These are phyloP conservation scores for Sanghuangporus baumii DNA, from an alignment of 1,284 basidiomycete species.

Conservation along the genomic window DNA sequence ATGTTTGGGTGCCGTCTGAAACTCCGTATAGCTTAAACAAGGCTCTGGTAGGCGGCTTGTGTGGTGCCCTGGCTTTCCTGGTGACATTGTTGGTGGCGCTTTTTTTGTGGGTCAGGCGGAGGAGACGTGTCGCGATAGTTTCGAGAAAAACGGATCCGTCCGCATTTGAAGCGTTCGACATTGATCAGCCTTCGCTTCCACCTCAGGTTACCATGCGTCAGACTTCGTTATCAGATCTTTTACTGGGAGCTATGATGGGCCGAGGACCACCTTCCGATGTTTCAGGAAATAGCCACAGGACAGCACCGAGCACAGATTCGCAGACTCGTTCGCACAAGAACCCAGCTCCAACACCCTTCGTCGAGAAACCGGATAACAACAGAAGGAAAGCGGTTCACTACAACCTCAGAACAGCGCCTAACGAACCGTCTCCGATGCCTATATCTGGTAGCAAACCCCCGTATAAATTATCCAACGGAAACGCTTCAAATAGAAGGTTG, in stretches of 20 bases:
- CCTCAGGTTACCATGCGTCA: neutral
- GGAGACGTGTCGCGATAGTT: neutral
- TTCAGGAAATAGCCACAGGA: neutral
- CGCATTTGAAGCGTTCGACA: constrained; percentile 7
- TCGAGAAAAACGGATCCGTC: neutral
- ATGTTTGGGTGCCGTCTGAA: neutral
- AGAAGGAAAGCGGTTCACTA: neutral
- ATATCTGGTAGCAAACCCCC: neutral
- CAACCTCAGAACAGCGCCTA: neutral
- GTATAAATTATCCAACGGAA: neutral
- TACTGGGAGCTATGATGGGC: neutral
- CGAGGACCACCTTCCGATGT: neutral
- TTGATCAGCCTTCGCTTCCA: constrained; percentile 1
- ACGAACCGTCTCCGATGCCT: neutral
- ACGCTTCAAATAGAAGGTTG: neutral
- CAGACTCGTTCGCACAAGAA: neutral
- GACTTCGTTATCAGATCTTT: neutral
- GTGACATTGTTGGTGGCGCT: neutral
- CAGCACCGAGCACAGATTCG: neutral
- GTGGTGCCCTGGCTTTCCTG: constrained; percentile 2
- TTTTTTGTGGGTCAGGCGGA: neutral
- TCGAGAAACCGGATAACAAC: neutral
- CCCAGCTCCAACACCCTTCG: neutral
- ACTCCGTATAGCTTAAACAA: neutral
- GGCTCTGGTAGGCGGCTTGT: constrained; percentile 10